These are phyloP conservation scores for Curvularia eragrostidis DNA, from an alignment of 2,329 filamentous ascomycete genomes.

Conservation along the genomic window DNA sequence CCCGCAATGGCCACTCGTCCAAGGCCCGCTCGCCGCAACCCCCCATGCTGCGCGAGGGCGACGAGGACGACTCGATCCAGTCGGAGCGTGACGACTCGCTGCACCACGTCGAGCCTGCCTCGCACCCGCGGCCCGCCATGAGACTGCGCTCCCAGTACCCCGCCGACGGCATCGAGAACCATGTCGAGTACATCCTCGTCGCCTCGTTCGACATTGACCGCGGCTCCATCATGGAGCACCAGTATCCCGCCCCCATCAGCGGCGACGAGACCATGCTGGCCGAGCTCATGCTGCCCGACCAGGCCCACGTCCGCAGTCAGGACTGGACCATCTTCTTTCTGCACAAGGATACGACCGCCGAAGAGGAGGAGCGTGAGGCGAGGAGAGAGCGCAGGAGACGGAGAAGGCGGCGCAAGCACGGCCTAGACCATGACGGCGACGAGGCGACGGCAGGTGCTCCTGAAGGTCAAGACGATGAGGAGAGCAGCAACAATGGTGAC, in stretches of 20 bases:
- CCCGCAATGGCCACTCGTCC: conserved; percentile 44
- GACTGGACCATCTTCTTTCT: conserved; percentile 99
- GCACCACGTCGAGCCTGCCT: conserved; percentile 22
- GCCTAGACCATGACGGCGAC: conserved; percentile 52
- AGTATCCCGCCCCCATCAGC: conserved; percentile 92
- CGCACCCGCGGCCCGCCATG: conserved; percentile 4
- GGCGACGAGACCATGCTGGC: conserved; percentile 98
- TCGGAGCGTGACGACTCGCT: conserved; percentile 40
- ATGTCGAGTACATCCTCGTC: conserved; percentile 98
- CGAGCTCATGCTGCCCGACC: conserved; percentile 97
- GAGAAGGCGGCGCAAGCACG: conserved; percentile 53
- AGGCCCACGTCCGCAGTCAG: conserved; percentile 91
- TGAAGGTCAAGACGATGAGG: conserved; percentile 44
- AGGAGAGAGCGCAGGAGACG: conserved; percentile 63
- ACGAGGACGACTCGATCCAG: conserved; percentile 39
- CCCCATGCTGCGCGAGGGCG: conserved; percentile 43
- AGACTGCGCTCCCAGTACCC: conserved; percentile 58
- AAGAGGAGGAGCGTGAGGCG: conserved; percentile 72
- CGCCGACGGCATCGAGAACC: conserved; percentile 68
- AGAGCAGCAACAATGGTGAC: conserved; percentile 38
- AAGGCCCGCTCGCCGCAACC: conserved; percentile 47
- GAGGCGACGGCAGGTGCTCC: conserved; percentile 29
- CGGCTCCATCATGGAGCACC: conserved; percentile 97
- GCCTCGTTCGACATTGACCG: conserved; percentile 97
- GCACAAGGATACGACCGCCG: conserved; percentile 89